Conservation (phyloP, 2,329 filamentous ascomycete species). For the Septoria petroselini region DNA sequence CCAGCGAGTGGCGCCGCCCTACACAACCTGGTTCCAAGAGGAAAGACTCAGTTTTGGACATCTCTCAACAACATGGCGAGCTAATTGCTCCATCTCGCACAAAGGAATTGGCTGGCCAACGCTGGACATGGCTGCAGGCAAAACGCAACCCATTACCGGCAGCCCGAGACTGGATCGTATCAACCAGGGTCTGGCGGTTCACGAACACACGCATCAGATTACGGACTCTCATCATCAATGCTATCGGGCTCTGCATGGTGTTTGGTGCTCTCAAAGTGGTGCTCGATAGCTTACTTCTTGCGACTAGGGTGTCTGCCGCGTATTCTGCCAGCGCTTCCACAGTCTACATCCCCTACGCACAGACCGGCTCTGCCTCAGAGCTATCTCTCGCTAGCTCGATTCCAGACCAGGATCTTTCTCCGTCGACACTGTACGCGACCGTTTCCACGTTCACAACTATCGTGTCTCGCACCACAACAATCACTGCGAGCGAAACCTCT, state of each 20-base stretch:
- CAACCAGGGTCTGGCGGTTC: conserved; percentile 12
- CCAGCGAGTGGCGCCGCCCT: neutral
- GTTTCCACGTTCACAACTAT: conserved; percentile 19
- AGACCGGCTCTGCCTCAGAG: conserved; percentile 24
- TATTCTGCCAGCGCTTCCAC: conserved; percentile 28
- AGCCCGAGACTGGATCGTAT: conserved; percentile 1
- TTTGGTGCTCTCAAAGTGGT: conserved; percentile 27
- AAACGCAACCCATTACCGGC: neutral
- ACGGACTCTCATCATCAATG: neutral
- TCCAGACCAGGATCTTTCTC: conserved; percentile 5
- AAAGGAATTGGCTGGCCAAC: neutral
- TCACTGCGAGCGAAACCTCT: conserved; percentile 4
- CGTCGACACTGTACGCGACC: conserved; percentile 14
- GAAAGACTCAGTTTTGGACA: conserved; percentile 4
- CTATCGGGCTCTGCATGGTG: conserved; percentile 26
- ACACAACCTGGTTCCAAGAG: neutral
- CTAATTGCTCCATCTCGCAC: neutral
- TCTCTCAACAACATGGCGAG: neutral
- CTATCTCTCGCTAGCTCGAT: conserved; percentile 10
- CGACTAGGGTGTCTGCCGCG: conserved; percentile 31
- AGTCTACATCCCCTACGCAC: conserved; percentile 32
- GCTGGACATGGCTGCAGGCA: neutral
- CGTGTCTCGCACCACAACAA: conserved; percentile 14
- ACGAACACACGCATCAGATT: neutral
- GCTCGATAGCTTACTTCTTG: conserved; percentile 33